A percentile compares a stretch with the other conserved stretches of the same genome.
phyloP scores from a whole-genome alignment of 257 asterid genomes.

The Solanum habrochaites region DNA sequence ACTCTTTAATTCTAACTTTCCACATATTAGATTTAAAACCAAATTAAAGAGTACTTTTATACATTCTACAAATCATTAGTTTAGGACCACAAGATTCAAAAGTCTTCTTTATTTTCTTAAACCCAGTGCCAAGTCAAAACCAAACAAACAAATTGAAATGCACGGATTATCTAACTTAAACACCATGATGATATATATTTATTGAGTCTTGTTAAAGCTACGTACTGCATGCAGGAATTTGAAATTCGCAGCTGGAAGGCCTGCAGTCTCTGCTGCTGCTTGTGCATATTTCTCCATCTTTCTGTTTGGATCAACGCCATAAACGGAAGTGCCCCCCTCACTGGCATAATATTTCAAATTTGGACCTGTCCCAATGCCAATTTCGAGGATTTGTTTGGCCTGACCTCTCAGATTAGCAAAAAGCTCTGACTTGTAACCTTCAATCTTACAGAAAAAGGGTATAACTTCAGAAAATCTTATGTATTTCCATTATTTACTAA shows the following conservation, averaged over 20 bases:
- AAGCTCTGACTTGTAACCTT: conserved; percentile 57
- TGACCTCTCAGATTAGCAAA: conserved; percentile 61
- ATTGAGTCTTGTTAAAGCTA: not conserved
- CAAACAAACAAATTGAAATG: not conserved
- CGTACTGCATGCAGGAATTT: conserved; percentile 65
- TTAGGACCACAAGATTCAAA: not conserved
- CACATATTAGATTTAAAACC: not conserved
- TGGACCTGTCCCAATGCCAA: conserved; percentile 91
- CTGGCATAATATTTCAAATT: conserved; percentile 67
- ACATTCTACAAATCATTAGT: not conserved
- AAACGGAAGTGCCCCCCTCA: conserved; percentile 30
- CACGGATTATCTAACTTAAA: not conserved
- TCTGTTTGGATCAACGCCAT: conserved; percentile 72
- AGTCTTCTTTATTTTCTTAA: not conserved
- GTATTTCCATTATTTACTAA: not conserved
- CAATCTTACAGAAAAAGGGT: conserved; percentile 37
- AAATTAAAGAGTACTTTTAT: not conserved
- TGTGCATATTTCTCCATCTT: conserved; percentile 80
- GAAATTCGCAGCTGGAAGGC: conserved; percentile 47
- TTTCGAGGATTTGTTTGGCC: conserved; percentile 48
- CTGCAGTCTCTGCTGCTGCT: conserved; percentile 57
- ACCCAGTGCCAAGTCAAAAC: not conserved
- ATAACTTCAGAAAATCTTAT: not conserved
- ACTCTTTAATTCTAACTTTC: not conserved
- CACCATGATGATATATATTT: not conserved